Conservation (phyloP, 139 green algal species). For the Diplosphaera chodatii region DNA sequence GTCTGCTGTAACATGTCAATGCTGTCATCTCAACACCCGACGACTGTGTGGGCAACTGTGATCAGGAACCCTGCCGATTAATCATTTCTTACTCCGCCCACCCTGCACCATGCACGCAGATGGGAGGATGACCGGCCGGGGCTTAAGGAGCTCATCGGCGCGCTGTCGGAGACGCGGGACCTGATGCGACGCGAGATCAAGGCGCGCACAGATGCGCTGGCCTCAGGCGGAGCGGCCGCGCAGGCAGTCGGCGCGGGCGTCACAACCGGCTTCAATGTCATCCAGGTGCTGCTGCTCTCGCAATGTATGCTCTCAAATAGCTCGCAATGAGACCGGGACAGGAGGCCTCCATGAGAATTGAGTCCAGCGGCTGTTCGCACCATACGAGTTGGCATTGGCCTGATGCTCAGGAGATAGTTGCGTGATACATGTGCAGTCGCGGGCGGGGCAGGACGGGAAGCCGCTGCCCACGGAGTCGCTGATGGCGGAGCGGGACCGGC, state of each 20-base stretch:
- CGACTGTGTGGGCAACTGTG: too few species aligned
- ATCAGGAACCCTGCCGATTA: too few species aligned
- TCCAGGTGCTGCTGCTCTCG: conserved; percentile 9
- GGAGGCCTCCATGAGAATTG: too few species aligned
- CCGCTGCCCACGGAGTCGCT: conserved; percentile 20
- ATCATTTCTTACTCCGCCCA: neutral
- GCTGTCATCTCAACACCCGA: too few species aligned
- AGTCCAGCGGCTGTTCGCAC: neutral
- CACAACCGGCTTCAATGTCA: conserved; percentile 38
- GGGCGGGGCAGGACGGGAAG: conserved; percentile 10
- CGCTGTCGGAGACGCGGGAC: conserved; percentile 9
- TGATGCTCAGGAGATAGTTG: too few species aligned
- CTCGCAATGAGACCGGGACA: too few species aligned
- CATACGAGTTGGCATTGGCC: neutral
- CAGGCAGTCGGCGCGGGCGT: conserved; percentile 13
- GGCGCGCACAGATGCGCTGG: neutral
- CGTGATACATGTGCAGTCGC: neutral
- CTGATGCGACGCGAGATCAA: conserved; percentile 7
- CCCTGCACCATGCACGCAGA: neutral
- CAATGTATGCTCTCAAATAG: too few species aligned
- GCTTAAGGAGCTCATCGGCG: conserved; percentile 14
- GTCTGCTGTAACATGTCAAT: too few species aligned
- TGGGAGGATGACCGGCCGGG: conserved; percentile 2
- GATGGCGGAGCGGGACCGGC: conserved; percentile 23
- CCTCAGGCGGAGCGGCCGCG: neutral